A percentile compares a stretch with the other conserved stretches of the same genome.
phyloP scores from a whole-genome alignment of 2,329 filamentous ascomycete species.

The Diaporthe ilicicola region DNA sequence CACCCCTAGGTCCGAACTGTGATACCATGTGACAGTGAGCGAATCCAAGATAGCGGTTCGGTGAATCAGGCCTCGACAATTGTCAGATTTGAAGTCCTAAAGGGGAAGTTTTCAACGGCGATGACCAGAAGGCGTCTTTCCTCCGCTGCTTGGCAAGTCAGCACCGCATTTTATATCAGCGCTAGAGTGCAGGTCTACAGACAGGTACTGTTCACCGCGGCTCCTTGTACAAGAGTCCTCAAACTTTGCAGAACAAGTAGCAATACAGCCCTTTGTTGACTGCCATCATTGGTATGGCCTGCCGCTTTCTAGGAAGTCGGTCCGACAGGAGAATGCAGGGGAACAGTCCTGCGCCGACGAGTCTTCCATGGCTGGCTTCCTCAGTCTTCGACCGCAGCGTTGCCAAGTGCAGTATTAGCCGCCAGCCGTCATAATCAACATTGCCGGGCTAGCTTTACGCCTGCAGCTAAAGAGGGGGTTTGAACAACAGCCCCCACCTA shows the following conservation, averaged over 20 bases:
- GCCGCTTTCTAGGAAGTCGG: not conserved
- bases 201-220: not conserved
- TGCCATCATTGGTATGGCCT: not conserved
- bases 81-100: not conserved
- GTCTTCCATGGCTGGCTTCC: no score
- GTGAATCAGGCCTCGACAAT: not conserved
- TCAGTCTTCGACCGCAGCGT: not conserved
- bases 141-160: constrained; percentile 12
- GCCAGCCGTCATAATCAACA: not conserved
- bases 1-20: not conserved
- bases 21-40: constrained; percentile 2
- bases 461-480: constrained; percentile 13
- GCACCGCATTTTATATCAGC: not conserved
- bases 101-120: not conserved
- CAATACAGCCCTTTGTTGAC: not conserved
- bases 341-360: not conserved
- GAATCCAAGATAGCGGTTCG: not conserved
- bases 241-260: not conserved
- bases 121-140: not conserved
- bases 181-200: not conserved
- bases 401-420: not conserved
- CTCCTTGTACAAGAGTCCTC: not conserved
- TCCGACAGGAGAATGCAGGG: not conserved
- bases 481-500: not conserved
- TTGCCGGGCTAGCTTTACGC: not conserved